Conservation (phyloP, 148 eudicot species). For the Polygonum maritimum region DNA sequence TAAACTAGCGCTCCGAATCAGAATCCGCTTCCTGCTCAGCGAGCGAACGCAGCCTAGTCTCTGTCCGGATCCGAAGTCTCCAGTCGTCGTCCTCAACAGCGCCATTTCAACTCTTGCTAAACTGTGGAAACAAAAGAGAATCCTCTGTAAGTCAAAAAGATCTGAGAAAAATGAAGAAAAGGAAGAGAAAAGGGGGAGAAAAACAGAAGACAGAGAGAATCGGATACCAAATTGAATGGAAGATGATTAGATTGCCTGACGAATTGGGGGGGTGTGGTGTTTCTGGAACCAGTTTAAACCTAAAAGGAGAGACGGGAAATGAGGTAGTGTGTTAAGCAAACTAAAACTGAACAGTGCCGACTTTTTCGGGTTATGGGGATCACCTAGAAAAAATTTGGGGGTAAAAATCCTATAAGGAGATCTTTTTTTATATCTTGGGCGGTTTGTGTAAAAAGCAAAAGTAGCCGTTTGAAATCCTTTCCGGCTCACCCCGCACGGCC, state of each 20-base stretch:
- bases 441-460: background rate
- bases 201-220: background rate
- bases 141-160: background rate
- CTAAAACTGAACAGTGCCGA: background rate
- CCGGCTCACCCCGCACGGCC: background rate
- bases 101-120: background rate
- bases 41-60: constrained; percentile 29
- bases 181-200: background rate
- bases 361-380: background rate
- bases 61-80: background rate
- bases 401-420: background rate
- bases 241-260: background rate
- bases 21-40: constrained; percentile 58
- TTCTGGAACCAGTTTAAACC: background rate
- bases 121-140: background rate
- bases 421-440: constrained; percentile 1
- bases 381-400: background rate
- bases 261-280: background rate
- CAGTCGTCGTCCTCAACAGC: constrained; percentile 6
- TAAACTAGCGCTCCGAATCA: constrained; percentile 23
- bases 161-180: background rate
- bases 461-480: constrained; percentile 2
- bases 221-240: background rate
- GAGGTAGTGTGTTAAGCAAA: constrained; percentile 6
- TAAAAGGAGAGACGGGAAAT: background rate